Percentiles rank a stretch among this genome's conserved stretches.
Conservation (phyloP, 331 rosid genomes). For the Quercus lobata region DNA sequence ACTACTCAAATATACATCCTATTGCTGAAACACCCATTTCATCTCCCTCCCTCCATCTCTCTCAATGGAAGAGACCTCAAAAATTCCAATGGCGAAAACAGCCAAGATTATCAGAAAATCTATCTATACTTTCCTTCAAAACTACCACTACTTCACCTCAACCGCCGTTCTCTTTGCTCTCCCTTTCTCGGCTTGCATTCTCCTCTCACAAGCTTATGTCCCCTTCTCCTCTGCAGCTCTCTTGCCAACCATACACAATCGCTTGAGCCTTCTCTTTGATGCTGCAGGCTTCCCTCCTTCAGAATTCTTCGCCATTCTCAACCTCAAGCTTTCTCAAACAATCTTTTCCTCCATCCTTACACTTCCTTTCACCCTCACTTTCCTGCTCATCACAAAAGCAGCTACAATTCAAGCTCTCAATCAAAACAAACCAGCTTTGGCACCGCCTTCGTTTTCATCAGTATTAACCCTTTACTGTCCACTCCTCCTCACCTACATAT, state of each 20-base stretch:
- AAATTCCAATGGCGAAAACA: conserved; percentile 58
- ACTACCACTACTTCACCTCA: conserved; percentile 75
- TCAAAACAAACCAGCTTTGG: conserved; percentile 30
- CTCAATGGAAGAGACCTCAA: conserved; percentile 23
- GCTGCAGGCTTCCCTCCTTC: conserved; percentile 85
- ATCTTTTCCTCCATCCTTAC: conserved; percentile 55
- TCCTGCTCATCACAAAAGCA: conserved; percentile 72
- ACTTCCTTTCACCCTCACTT: conserved; percentile 74
- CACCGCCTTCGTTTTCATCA: conserved; percentile 33
- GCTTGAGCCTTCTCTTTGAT: conserved; percentile 57
- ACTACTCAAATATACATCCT: conserved; percentile 23
- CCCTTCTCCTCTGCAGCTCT: conserved; percentile 44
- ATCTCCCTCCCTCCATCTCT: not conserved
- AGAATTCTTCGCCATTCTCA: conserved; percentile 47
- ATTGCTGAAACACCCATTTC: conserved; percentile 20
- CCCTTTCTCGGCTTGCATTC: conserved; percentile 76
- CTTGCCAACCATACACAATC: conserved; percentile 43
- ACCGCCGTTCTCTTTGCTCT: conserved; percentile 52
- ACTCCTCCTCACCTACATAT: conserved; percentile 48
- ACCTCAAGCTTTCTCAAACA: conserved; percentile 73
- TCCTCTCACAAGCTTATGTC: conserved; percentile 53
- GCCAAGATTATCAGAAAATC: conserved; percentile 68
- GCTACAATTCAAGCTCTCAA: conserved; percentile 47
- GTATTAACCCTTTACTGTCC: conserved; percentile 43
- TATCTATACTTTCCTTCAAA: conserved; percentile 60